phyloP scores from a whole-genome alignment of 352 stramenopile species.

The Phytophthora melonis region DNA sequence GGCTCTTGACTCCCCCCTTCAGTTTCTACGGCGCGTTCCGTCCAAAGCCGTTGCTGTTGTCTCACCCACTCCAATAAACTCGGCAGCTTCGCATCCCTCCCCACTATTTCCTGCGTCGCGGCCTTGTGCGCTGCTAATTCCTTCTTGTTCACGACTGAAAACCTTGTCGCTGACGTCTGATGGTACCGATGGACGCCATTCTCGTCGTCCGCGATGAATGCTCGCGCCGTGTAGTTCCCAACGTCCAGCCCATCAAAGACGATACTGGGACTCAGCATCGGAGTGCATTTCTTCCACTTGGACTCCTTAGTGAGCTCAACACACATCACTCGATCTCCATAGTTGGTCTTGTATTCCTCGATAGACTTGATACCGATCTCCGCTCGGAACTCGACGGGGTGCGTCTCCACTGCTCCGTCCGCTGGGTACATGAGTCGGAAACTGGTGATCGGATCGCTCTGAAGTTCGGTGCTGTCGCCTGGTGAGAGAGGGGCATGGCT shows the following conservation, averaged over 20 bases:
- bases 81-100: neutral
- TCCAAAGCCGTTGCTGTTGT: neutral
- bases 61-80: constrained; percentile 21
- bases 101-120: neutral
- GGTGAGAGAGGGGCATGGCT: neutral
- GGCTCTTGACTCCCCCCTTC: neutral
- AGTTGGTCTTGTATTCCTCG: constrained; percentile 13
- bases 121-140: neutral
- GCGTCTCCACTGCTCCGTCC: constrained; percentile 12
- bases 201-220: constrained; percentile 13
- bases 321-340: constrained; percentile 23
- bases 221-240: constrained; percentile 22
- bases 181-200: constrained; percentile 2
- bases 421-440: constrained; percentile 24
- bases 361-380: constrained; percentile 16
- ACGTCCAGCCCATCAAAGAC: constrained; percentile 11
- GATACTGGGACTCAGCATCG: constrained; percentile 10
- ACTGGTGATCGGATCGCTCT: constrained; percentile 8
- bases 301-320: constrained; percentile 21
- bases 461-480: neutral
- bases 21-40: neutral
- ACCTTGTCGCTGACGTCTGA: constrained; percentile 2
- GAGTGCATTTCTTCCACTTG: neutral
- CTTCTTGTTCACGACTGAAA: constrained; percentile 22
- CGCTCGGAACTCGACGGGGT: constrained; percentile 17